These are phyloP conservation scores for Cyclocybe aegerita DNA, from an alignment of 768 basidiomycete genomes.

Conservation along the genomic window DNA sequence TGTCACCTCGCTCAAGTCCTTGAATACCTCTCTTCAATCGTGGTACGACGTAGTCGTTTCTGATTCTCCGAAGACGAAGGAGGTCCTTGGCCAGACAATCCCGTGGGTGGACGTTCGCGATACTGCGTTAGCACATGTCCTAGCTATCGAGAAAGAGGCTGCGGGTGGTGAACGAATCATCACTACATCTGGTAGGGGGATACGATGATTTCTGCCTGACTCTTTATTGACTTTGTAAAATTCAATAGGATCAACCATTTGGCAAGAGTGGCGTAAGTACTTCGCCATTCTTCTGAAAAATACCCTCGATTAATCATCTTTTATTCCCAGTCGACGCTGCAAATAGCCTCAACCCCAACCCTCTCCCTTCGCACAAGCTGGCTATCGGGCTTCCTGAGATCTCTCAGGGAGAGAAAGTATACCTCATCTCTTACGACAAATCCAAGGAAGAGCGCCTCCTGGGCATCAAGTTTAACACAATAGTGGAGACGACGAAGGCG, in stretches of 20 bases:
- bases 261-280: conserved; percentile 34
- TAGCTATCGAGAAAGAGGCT: conserved; percentile 47
- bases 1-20: conserved; percentile 26
- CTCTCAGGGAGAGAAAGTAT: conserved; percentile 8
- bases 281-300: not conserved
- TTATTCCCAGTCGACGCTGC: conserved; percentile 29
- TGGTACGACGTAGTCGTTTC: conserved; percentile 27
- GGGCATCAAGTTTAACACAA: conserved; percentile 24
- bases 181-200: conserved; percentile 31
- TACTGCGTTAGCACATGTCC: conserved; percentile 53
- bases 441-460: conserved; percentile 26
- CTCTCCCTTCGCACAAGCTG: conserved; percentile 20
- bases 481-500: conserved; percentile 27
- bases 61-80: conserved; percentile 14
- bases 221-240: not conserved
- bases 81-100: conserved; percentile 15
- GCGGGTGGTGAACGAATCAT: conserved; percentile 62
- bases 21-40: conserved; percentile 37
- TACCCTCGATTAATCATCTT: not conserved
- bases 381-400: conserved; percentile 26
- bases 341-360: conserved; percentile 22
- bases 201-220: not conserved
- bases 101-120: conserved; percentile 56
- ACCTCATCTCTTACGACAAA: conserved; percentile 22
- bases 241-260: conserved; percentile 18